Evolutionary conservation across 2,329 filamentous ascomycete species (phyloP).

Genomic region (Claviceps capensis): DNA sequence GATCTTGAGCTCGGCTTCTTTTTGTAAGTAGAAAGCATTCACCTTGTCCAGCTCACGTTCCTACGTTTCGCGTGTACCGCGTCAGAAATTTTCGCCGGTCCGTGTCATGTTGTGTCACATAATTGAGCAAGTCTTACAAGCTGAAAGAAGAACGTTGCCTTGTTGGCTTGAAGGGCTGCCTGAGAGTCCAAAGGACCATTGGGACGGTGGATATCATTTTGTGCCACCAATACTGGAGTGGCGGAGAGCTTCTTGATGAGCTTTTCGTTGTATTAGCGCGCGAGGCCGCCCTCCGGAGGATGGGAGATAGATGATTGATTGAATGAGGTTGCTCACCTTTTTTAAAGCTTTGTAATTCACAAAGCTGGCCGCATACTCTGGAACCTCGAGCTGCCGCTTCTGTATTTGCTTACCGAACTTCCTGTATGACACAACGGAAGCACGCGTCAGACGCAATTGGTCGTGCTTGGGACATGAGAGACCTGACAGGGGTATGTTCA

Average conservation of each 20-base stretch:
- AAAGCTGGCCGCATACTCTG: slow-evolving; percentile 97
- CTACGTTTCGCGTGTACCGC: slow-evolving; percentile 28
- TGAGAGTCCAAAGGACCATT: slow-evolving; percentile 56
- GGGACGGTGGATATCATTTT: slow-evolving; percentile 46
- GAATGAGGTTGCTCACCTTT: slow-evolving; percentile 50
- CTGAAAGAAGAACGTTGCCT: slow-evolving; percentile 97
- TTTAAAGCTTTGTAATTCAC: slow-evolving; percentile 99
- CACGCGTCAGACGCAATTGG: slow-evolving; percentile 4
- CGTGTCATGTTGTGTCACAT: neutral
- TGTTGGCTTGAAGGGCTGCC: slow-evolving; percentile 84
- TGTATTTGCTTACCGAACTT: slow-evolving; percentile 99
- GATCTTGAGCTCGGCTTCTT: slow-evolving; percentile 95
- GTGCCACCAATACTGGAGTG: slow-evolving; percentile 69
- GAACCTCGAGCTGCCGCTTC: slow-evolving; percentile 96
- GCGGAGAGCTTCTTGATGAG: slow-evolving; percentile 97
- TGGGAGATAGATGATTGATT: neutral
- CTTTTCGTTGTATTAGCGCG: slow-evolving; percentile 32
- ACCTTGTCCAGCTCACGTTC: slow-evolving; percentile 97
- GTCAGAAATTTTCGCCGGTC: slow-evolving; percentile 1
- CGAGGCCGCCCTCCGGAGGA: neutral
- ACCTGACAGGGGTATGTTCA: slow-evolving; percentile 1
- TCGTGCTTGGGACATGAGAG: neutral
- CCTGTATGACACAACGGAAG: slow-evolving; percentile 37
- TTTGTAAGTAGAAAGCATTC: slow-evolving; percentile 94
- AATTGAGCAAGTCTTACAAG: slow-evolving; percentile 45